These are phyloP conservation scores for Psophocarpus tetragonolobus DNA, from an alignment of 306 rosid species.

Conservation along the genomic window DNA sequence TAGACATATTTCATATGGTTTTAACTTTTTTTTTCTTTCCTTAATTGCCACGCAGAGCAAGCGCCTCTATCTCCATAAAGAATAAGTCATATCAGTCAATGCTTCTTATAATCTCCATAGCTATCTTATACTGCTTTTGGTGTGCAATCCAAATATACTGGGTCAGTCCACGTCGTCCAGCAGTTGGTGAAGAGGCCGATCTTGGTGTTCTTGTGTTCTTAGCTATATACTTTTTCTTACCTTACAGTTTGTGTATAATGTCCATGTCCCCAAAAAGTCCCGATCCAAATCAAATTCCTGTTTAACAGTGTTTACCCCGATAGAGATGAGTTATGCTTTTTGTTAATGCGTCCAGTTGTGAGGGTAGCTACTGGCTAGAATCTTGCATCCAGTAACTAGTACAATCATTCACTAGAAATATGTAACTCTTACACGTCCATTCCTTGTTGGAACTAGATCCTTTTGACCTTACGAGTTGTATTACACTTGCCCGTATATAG, in stretches of 20 bases:
- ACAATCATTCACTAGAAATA: not conserved
- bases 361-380: not conserved
- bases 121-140: conserved; percentile 74
- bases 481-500: not conserved
- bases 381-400: not conserved
- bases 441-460: not conserved
- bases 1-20: conserved; percentile 15
- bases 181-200: conserved; percentile 96
- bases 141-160: conserved; percentile 73
- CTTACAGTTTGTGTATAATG: conserved; percentile 63
- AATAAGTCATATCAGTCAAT: conserved; percentile 57
- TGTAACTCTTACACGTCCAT: conserved; percentile 8
- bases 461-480: conserved; percentile 7
- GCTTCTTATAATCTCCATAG: conserved; percentile 55
- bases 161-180: conserved; percentile 67
- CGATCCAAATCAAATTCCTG: conserved; percentile 58
- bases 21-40: conserved; percentile 12
- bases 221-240: conserved; percentile 62
- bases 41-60: conserved; percentile 54
- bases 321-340: not conserved
- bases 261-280: conserved; percentile 60
- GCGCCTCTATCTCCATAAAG: conserved; percentile 46
- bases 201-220: conserved; percentile 81
- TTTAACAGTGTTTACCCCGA: conserved; percentile 26
- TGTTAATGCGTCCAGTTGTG: not conserved